phyloP scores from a whole-genome alignment of 1,284 basidiomycete species.

The Rhodotorula sp. region DNA sequence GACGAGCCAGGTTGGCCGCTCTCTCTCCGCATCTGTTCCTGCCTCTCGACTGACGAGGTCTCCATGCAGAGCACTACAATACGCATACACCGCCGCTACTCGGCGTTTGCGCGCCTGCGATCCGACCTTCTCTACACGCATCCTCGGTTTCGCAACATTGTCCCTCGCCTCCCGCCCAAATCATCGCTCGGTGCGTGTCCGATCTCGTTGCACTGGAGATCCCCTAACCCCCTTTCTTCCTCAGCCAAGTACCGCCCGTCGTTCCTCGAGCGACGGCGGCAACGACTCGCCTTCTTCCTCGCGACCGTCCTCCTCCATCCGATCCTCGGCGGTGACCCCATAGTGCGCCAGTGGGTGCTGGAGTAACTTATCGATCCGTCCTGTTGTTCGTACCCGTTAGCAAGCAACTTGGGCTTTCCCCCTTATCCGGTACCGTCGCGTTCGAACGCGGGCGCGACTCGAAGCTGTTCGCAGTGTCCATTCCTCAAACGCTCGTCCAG shows the following conservation, averaged over 20 bases:
- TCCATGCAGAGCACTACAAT: slow-evolving; percentile 59
- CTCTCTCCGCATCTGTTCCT: not conserved
- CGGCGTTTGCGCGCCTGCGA: slow-evolving; percentile 63
- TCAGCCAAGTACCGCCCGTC: slow-evolving; percentile 59
- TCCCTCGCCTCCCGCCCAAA: slow-evolving; percentile 68
- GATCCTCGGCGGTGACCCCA: slow-evolving; percentile 64
- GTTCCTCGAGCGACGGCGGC: slow-evolving; percentile 68
- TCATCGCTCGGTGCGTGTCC: slow-evolving; percentile 57
- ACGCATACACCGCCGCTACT: slow-evolving; percentile 68
- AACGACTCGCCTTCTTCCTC: slow-evolving; percentile 66
- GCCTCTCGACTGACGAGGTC: not conserved
- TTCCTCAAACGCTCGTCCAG: not conserved
- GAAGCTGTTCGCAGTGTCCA: not conserved
- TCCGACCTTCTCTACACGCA: slow-evolving; percentile 57
- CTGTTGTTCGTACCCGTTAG: slow-evolving; percentile 16
- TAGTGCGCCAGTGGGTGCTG: slow-evolving; percentile 66
- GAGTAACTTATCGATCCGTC: slow-evolving; percentile 46
- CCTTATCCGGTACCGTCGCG: not conserved
- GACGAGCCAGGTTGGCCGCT: not conserved
- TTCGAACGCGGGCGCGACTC: not conserved
- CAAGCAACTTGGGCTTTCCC: not conserved
- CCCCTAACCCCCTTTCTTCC: not conserved
- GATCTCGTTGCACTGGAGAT: not conserved
- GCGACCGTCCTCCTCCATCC: slow-evolving; percentile 66
- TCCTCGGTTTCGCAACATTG: slow-evolving; percentile 57